Conservation (phyloP, 805 yeast species). For the Wickerhamiella hasegawae region DNA sequence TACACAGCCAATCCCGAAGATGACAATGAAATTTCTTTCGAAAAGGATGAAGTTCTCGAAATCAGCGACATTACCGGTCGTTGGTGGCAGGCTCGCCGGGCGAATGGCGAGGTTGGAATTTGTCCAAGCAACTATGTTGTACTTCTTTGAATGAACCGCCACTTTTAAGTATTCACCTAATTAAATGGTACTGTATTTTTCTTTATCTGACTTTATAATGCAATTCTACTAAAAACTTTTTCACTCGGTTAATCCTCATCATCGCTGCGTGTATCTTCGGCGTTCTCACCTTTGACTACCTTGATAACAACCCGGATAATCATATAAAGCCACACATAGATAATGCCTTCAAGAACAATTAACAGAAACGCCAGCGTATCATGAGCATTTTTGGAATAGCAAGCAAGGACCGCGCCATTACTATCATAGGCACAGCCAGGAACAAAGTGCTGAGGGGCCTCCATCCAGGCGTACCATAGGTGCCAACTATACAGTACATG, state of each 20-base stretch:
- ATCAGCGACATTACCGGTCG: conserved; percentile 88
- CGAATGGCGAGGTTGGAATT: conserved; percentile 86
- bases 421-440: conserved; percentile 14
- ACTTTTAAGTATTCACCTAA: too few species aligned
- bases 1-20: conserved; percentile 87
- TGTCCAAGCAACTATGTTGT: conserved; percentile 92
- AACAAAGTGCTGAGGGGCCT: conserved; percentile 28
- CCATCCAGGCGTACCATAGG: conserved; percentile 39
- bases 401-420: conserved; percentile 17
- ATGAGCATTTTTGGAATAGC: conserved; percentile 21
- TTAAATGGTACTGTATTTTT: background rate
- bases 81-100: conserved; percentile 96
- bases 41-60: conserved; percentile 78
- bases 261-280: conserved; percentile 80
- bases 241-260: background rate
- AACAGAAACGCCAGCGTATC: conserved; percentile 37
- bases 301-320: conserved; percentile 54
- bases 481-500: conserved; percentile 61
- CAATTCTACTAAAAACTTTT: too few species aligned
- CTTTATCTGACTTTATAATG: background rate
- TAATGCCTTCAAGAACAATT: conserved; percentile 48
- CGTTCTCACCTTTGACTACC: conserved; percentile 56
- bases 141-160: conserved; percentile 26
- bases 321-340: conserved; percentile 58
- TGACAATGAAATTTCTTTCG: conserved; percentile 79